Evolutionary conservation across 2,329 filamentous ascomycete species (phyloP), one percentile per base, ranked within the genome.

Genomic region (Diaporthe caulivora): DNA sequence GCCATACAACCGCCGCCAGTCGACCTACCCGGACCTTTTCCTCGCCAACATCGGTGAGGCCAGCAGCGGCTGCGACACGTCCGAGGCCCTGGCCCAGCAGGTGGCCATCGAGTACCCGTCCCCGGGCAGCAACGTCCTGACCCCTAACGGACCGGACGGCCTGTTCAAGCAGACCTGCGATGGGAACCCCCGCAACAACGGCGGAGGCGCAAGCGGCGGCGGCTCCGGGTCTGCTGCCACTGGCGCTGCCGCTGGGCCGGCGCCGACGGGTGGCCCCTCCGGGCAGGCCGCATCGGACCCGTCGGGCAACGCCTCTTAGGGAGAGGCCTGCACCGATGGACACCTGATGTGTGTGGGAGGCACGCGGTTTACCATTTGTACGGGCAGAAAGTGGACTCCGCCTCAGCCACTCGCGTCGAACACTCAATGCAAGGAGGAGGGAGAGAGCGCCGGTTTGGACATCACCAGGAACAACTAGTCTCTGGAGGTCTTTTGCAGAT

Each of bases 1-100:
- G 77, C 34, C 57, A 44, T 77, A 80, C 72, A 72, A 74, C 57
- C 79, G 84, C 7, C 85, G 87, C 71, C 88, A 88, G 29, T 17
- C 77, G 77, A 84, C 51, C 6, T 90, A 93, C 55, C 93, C 93
- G 0, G 83, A 88, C 49, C 89, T 95, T 85, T 94, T 94, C 78
- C 87, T 92, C 18, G 92, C 91, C 74, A 94, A 95, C 79, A 82
- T 94, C 74, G 83, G 82, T 0, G 80, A 79, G 0, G 55, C 79
- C 7, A 77, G 74, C 13, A 86, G 86, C 60, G 83, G 83, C 15
- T 94, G 92, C 81, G 81, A 75, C 0, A 92, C 91, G 9, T 78
- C 77, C 0, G 87, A 90, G 24, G 80, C 81, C 1, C 77, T 85
- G 13, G 86, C 90, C 8, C 58, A 76, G 49, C 79, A 80, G 55